Evolutionary conservation across 805 yeast genomes (phyloP).

Genomic region (Lipomyces yamadae): DNA sequence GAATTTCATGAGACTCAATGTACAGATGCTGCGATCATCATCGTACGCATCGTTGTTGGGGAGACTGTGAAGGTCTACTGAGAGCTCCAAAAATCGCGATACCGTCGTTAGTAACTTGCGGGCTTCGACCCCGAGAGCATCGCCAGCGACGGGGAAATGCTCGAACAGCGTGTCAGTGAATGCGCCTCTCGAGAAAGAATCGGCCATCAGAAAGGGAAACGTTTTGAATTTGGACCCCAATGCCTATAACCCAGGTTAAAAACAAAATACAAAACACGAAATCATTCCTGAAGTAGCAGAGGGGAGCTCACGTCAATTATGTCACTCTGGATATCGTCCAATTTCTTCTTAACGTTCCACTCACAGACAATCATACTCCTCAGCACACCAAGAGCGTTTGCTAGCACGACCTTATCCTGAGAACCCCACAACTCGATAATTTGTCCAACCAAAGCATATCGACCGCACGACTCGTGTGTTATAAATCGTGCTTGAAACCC

Average conservation of each 20-base stretch:
- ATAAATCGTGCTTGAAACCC: constrained; percentile 72
- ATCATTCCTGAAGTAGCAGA: background rate
- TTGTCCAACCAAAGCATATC: constrained; percentile 52
- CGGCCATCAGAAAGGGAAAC: constrained; percentile 59
- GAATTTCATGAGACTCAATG: constrained; percentile 74
- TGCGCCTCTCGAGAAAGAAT: constrained; percentile 56
- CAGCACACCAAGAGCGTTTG: constrained; percentile 65
- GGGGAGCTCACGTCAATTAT: constrained; percentile 26
- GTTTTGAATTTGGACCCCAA: constrained; percentile 67
- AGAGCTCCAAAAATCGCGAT: constrained; percentile 62
- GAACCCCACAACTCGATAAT: constrained; percentile 72
- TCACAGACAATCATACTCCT: constrained; percentile 77
- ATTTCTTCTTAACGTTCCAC: constrained; percentile 52
- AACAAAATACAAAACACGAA: background rate
- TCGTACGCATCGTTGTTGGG: constrained; percentile 85
- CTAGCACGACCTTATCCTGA: constrained; percentile 62
- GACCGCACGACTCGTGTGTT: constrained; percentile 12
- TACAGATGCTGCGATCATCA: constrained; percentile 82
- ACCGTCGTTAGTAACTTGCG: constrained; percentile 52
- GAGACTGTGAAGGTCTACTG: constrained; percentile 70
- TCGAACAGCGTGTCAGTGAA: constrained; percentile 58
- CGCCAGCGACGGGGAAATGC: constrained; percentile 63
- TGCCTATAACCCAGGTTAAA: constrained; percentile 51
- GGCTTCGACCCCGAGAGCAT: constrained; percentile 50
- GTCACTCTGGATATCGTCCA: constrained; percentile 25